phyloP scores from a whole-genome alignment of 2,329 filamentous ascomycete species.

The Huntiella bhutanensis region DNA sequence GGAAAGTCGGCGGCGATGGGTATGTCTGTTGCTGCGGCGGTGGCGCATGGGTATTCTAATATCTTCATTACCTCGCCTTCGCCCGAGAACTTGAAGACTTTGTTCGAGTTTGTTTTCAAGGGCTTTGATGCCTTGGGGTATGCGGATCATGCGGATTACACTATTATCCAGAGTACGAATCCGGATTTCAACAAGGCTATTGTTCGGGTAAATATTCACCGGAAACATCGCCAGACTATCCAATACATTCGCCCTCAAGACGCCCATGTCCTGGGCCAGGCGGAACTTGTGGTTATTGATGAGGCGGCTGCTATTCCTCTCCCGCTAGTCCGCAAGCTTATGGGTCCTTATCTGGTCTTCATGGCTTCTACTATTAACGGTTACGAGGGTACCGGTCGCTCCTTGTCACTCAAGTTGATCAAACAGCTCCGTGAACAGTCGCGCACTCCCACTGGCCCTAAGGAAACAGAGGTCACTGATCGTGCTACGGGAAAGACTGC shows the following conservation, averaged over 20 bases:
- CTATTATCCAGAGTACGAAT: slow-evolving; percentile 94
- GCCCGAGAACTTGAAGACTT: slow-evolving; percentile 92
- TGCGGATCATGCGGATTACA: slow-evolving; percentile 89
- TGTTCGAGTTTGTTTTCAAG: slow-evolving; percentile 98
- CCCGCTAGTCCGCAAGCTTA: slow-evolving; percentile 77
- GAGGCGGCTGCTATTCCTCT: slow-evolving; percentile 93
- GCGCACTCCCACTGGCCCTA: slow-evolving; percentile 34
- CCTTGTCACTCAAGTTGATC: slow-evolving; percentile 86
- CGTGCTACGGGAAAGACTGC: slow-evolving; percentile 56
- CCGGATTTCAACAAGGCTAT: slow-evolving; percentile 99
- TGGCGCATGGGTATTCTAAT: slow-evolving; percentile 95
- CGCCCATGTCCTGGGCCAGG: slow-evolving; percentile 83
- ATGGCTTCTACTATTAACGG: slow-evolving; percentile 99
- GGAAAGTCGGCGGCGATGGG: slow-evolving; percentile 95
- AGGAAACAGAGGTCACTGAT: slow-evolving; percentile 52
- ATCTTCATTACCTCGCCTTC: slow-evolving; percentile 98
- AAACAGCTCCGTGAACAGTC: slow-evolving; percentile 93
- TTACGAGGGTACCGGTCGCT: slow-evolving; percentile 91
- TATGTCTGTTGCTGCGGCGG: slow-evolving; percentile 79
- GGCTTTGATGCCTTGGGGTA: slow-evolving; percentile 91
- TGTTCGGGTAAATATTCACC: slow-evolving; percentile 86
- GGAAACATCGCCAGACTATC: slow-evolving; percentile 89
- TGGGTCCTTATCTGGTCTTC: slow-evolving; percentile 94
- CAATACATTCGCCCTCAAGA: slow-evolving; percentile 97
- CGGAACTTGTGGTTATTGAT: slow-evolving; percentile 88